Percentiles rank a stretch among this genome's conserved stretches.
Evolutionary conservation across 1,284 basidiomycete species (phyloP).

Genomic region (Microbotryum silenes-acaulis): DNA sequence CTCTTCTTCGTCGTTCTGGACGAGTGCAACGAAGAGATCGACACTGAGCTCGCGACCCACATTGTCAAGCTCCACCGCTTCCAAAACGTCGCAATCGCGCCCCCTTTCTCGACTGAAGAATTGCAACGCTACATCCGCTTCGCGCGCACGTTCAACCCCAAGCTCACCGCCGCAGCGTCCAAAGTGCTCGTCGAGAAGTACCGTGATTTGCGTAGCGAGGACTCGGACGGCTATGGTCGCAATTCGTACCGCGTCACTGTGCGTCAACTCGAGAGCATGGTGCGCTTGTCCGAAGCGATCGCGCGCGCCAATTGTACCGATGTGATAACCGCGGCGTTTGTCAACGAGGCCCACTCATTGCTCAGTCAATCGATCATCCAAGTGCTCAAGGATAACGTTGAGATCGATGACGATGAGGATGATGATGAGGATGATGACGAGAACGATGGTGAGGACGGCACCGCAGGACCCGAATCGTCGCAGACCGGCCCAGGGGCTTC

Average conservation of each 20-base stretch:
- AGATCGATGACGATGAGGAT: constrained; percentile 88
- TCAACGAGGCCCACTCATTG: constrained; percentile 88
- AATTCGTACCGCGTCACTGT: constrained; percentile 96
- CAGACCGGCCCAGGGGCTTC: constrained; percentile 38
- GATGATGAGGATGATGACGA: constrained; percentile 47
- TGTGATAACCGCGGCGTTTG: constrained; percentile 86
- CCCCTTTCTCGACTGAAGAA: constrained; percentile 94
- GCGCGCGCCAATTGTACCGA: constrained; percentile 91
- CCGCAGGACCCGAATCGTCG: constrained; percentile 42
- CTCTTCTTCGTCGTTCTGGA: constrained; percentile 98
- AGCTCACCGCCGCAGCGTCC: constrained; percentile 88
- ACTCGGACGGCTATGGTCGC: constrained; percentile 73
- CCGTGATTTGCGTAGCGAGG: constrained; percentile 82
- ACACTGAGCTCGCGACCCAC: constrained; percentile 89
- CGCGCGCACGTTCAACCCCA: constrained; percentile 91
- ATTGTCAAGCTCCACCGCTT: constrained; percentile 97
- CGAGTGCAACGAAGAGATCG: constrained; percentile 89
- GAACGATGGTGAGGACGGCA: constrained; percentile 37
- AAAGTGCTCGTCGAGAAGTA: constrained; percentile 95
- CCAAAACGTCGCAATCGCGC: constrained; percentile 86
- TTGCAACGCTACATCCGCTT: constrained; percentile 95
- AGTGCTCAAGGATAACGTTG: constrained; percentile 97
- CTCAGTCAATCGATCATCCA: constrained; percentile 97
- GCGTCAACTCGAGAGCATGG: constrained; percentile 93
- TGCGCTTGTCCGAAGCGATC: constrained; percentile 92